Conservation (phyloP, 2,329 filamentous ascomycete species). For the Orbilia blumenaviensis region DNA sequence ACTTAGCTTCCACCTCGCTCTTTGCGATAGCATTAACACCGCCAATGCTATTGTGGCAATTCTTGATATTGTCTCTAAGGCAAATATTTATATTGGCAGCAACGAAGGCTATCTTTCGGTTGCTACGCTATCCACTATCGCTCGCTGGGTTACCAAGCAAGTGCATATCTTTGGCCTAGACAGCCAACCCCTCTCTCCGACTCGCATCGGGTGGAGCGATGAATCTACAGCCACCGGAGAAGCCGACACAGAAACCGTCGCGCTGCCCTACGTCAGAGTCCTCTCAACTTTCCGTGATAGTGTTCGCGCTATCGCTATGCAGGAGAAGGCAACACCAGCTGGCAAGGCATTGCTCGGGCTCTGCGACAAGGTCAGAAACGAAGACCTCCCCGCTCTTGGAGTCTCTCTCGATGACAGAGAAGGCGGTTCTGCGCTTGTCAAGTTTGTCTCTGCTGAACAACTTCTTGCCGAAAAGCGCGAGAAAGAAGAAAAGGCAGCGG, state of each 20-base stretch:
- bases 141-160: conserved; percentile 82
- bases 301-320: conserved; percentile 66
- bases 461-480: conserved; percentile 70
- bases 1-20: conserved; percentile 66
- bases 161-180: conserved; percentile 86
- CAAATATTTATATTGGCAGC: conserved; percentile 67
- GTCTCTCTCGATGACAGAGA: conserved; percentile 88
- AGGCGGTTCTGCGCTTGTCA: conserved; percentile 74
- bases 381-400: conserved; percentile 80
- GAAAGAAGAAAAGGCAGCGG: conserved; percentile 70
- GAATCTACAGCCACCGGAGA: conserved; percentile 61
- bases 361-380: conserved; percentile 82
- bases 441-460: conserved; percentile 69
- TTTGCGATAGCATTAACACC: conserved; percentile 78
- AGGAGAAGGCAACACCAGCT: conserved; percentile 64
- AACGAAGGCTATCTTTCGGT: conserved; percentile 61
- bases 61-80: conserved; percentile 77
- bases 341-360: conserved; percentile 75
- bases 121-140: conserved; percentile 62
- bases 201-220: conserved; percentile 59
- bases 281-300: conserved; percentile 71
- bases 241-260: conserved; percentile 52
- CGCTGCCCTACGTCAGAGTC: conserved; percentile 65
- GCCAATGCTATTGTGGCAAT: conserved; percentile 80
- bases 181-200: conserved; percentile 54